Percentiles rank a stretch among this genome's conserved stretches.
phyloP scores from a whole-genome alignment of 176 grass and related monocot species.

The Neostapfia colusana region DNA sequence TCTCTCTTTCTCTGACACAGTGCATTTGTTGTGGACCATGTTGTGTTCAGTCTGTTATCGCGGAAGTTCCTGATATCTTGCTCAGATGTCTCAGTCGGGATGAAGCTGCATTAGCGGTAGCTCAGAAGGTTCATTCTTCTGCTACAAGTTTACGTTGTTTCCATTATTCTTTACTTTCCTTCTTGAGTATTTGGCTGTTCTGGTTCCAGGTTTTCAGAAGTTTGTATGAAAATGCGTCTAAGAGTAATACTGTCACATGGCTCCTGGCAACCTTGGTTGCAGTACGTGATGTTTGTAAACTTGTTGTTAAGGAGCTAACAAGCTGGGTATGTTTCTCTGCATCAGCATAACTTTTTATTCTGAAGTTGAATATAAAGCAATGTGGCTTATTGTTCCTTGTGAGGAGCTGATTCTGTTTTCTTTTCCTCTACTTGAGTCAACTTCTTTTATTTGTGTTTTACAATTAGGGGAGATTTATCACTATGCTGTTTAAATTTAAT shows the following conservation, averaged over 20 bases:
- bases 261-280: slow-evolving; percentile 73
- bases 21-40: slow-evolving; percentile 36
- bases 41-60: slow-evolving; percentile 69
- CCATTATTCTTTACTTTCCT: neutral
- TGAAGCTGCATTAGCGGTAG: slow-evolving; percentile 79
- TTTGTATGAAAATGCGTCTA: slow-evolving; percentile 81
- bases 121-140: slow-evolving; percentile 66
- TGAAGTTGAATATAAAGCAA: slow-evolving; percentile 1
- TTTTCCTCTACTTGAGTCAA: no score
- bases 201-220: slow-evolving; percentile 80
- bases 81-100: slow-evolving; percentile 81
- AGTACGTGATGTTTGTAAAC: slow-evolving; percentile 83
- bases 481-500: slow-evolving; percentile 9
- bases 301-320: slow-evolving; percentile 85
- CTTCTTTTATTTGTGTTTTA: neutral
- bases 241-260: slow-evolving; percentile 56
- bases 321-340: slow-evolving; percentile 64
- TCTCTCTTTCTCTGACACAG: neutral
- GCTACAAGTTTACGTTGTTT: slow-evolving; percentile 4
- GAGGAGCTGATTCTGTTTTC: no score
- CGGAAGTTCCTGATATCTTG: slow-evolving; percentile 89
- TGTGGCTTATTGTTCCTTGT: no score
- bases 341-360: slow-evolving; percentile 37
- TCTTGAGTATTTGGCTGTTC: slow-evolving; percentile 11
- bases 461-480: no score